Evolutionary conservation across 495 filamentous ascomycete genomes (phyloP).

Genomic region (Hypoxylon lienhwacheense): DNA sequence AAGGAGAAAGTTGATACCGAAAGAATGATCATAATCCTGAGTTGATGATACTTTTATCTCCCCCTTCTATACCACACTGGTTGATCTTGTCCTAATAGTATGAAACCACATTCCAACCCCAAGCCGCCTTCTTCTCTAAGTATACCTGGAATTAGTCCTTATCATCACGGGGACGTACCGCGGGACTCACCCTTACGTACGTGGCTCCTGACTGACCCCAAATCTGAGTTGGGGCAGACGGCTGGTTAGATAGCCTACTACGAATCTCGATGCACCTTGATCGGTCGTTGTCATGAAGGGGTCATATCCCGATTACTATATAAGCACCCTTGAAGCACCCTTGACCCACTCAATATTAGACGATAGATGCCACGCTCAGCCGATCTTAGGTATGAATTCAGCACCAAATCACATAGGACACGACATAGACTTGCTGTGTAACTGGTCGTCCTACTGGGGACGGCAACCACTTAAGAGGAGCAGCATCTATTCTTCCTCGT

Average conservation of each 20-base stretch:
- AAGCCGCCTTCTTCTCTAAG: background rate
- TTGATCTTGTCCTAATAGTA: constrained; percentile 9
- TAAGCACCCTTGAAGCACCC: no score
- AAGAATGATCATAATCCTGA: no score
- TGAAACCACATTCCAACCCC: constrained; percentile 13
- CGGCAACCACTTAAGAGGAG: constrained; percentile 6
- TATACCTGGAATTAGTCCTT: background rate
- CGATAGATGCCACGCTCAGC: no score
- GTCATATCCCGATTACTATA: constrained; percentile 1
- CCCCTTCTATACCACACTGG: no score
- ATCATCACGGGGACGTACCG: background rate
- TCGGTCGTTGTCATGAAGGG: no score
- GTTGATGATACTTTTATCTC: no score
- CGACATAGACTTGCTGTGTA: constrained; percentile 4
- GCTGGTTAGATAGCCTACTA: no score
- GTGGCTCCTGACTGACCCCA: constrained; percentile 7
- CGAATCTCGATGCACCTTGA: no score
- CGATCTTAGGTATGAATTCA: no score
- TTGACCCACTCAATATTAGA: no score
- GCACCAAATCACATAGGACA: background rate
- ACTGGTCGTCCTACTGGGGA: constrained; percentile 8
- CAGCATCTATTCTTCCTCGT: constrained; percentile 5
- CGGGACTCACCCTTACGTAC: constrained; percentile 9
- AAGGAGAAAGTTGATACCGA: no score
- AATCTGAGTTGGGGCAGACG: background rate